Evolutionary conservation across 2,329 filamentous ascomycete genomes (phyloP), one percentile per base, ranked within the genome.

Genomic region (Chalaropsis ovoidea): DNA sequence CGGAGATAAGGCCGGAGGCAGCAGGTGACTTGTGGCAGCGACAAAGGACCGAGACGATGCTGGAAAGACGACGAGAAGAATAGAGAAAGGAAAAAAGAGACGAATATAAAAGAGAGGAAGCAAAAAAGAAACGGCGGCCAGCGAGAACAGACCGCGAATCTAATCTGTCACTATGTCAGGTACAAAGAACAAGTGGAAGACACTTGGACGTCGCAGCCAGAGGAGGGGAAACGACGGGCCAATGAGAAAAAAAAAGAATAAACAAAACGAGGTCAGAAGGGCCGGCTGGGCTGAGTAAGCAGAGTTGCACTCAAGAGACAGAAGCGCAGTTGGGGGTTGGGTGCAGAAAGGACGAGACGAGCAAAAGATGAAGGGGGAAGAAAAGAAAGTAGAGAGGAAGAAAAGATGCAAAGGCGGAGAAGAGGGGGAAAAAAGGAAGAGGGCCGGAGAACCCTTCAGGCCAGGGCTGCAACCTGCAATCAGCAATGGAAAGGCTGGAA

Each of bases 311-410:
- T 24, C 15, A 54, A 49, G 67, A 54, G 24, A 65, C 39, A 68
- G 62, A 64, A 47, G 63, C 56, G 27, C 45, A 39, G 62, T 62
- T 43, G 11, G 56, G 54, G 42, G 11, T 13, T 17, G 63, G 62
- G 49, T 68, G 70, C 63, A 67, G 68, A 70, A 69, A 49, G 42
- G 54, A 71, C 68, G 72, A 70, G 68, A 68, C 69, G 71, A 62
- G 43, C 3, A 24, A 27, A 52, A 27, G 47, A 52, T 13, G 47
- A 52, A 27, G 6, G 3, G 22, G 15, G 24, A 24, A 52, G 11
- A 2, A 27, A 2, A 27, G 27, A 64, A 67, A 41, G 61, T 65
- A 31, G 54, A 47, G 61, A 68, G 65, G 64, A 67, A 65, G 66
- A 62, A 11, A 22, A 52, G 24, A 52, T 27, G 11, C 47, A 52